Conservation (phyloP, 2,329 filamentous ascomycete genomes). For the Colletotrichum caudatum region DNA sequence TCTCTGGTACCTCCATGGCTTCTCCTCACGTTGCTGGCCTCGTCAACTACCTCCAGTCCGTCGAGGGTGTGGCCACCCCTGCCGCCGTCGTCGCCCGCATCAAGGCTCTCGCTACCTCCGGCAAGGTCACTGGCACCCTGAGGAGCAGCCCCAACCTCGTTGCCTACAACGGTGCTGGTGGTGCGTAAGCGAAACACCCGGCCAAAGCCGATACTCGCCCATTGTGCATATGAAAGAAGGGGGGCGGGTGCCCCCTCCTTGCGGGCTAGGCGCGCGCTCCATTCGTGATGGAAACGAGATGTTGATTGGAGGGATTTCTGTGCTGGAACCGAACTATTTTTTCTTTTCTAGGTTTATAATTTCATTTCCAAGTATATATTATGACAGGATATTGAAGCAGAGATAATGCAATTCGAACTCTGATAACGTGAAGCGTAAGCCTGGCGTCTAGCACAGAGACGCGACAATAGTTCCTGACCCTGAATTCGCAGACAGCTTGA, state of each 20-base stretch:
- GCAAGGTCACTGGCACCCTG: slow-evolving; percentile 51
- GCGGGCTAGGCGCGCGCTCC: background rate
- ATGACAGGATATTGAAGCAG: slow-evolving; percentile 9
- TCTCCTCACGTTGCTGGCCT: slow-evolving; percentile 71
- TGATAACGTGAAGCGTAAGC: background rate
- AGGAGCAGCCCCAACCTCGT: slow-evolving; percentile 58
- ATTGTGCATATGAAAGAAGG: slow-evolving; percentile 10
- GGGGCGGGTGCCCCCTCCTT: slow-evolving; percentile 9
- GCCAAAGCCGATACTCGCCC: background rate
- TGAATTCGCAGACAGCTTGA: background rate
- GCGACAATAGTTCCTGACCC: too few relatives aligned
- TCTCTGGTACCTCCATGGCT: slow-evolving; percentile 73
- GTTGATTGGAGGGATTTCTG: background rate
- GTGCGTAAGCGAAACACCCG: slow-evolving; percentile 20
- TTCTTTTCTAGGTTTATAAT: slow-evolving; percentile 9
- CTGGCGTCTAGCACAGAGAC: too few relatives aligned
- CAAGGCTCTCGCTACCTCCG: slow-evolving; percentile 55
- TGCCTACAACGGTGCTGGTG: slow-evolving; percentile 58
- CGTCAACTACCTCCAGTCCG: slow-evolving; percentile 65
- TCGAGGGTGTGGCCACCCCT: slow-evolving; percentile 56
- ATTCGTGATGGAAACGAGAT: background rate
- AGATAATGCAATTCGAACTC: background rate
- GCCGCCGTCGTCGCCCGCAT: slow-evolving; percentile 57
- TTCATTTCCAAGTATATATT: slow-evolving; percentile 3
- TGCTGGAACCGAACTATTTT: background rate